A percentile compares a stretch with the other conserved stretches of the same genome.
Evolutionary conservation across 2,329 filamentous ascomycete species (phyloP).

Genomic region (Aspergillus phoenicis): DNA sequence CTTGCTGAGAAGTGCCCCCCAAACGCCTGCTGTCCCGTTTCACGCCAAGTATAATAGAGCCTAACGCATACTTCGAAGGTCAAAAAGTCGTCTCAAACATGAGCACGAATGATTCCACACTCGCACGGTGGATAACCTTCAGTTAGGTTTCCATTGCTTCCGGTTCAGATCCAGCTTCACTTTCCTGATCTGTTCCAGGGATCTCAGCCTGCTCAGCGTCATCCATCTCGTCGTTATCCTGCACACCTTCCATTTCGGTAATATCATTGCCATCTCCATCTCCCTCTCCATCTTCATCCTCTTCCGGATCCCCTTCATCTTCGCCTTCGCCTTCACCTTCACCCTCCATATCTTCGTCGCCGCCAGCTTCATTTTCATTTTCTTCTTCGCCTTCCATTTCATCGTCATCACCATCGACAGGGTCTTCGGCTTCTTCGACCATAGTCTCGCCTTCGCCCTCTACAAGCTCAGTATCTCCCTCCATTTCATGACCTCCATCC

Average conservation of each 20-base stretch:
- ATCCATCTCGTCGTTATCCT: slow-evolving; percentile 21
- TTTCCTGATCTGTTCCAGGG: not conserved
- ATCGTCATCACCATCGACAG: slow-evolving; percentile 15
- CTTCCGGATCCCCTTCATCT: slow-evolving; percentile 20
- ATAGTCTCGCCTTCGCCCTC: slow-evolving; percentile 15
- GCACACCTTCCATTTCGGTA: slow-evolving; percentile 7
- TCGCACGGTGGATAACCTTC: not conserved
- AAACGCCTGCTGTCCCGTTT: not conserved
- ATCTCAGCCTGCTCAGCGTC: slow-evolving; percentile 9
- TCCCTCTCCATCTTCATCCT: slow-evolving; percentile 12
- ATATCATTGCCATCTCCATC: slow-evolving; percentile 11
- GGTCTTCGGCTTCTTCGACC: slow-evolving; percentile 23
- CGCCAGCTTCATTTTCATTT: slow-evolving; percentile 18
- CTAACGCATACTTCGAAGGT: not conserved
- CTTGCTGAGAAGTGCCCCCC: not conserved
- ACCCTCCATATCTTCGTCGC: slow-evolving; percentile 11
- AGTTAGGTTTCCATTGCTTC: not conserved
- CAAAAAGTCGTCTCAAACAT: not conserved
- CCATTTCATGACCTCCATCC: slow-evolving; percentile 25
- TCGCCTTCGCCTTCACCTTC: slow-evolving; percentile 23
- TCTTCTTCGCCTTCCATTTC: slow-evolving; percentile 18
- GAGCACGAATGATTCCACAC: not conserved
- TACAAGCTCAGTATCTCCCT: slow-evolving; percentile 16
- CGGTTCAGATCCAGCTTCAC: not conserved
- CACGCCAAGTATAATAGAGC: not conserved